phyloP scores from a whole-genome alignment of 2,329 filamentous ascomycete genomes.

The Penicillium sp. region DNA sequence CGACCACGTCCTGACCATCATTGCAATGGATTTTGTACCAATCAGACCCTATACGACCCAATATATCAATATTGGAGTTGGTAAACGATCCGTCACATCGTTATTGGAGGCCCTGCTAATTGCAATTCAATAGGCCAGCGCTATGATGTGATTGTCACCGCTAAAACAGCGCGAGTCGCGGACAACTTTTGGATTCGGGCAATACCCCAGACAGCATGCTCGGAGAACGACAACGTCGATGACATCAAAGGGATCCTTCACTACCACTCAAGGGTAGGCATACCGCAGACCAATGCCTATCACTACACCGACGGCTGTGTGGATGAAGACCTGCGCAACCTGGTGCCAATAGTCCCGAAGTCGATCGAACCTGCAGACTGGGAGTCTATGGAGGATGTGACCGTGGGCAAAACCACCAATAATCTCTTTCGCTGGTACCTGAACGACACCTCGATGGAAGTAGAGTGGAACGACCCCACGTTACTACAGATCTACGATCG shows the following conservation, averaged over 20 bases:
- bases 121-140: slow-evolving; percentile 4
- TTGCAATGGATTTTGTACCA: slow-evolving; percentile 63
- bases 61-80: slow-evolving; percentile 59
- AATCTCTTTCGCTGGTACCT: slow-evolving; percentile 5
- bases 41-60: slow-evolving; percentile 62
- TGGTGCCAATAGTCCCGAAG: slow-evolving; percentile 4
- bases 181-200: slow-evolving; percentile 8
- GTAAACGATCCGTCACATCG: slow-evolving; percentile 47
- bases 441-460: slow-evolving; percentile 4
- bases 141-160: slow-evolving; percentile 9
- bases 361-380: neutral
- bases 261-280: neutral
- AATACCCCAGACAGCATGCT: slow-evolving; percentile 3
- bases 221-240: slow-evolving; percentile 1
- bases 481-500: neutral
- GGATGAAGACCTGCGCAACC: slow-evolving; percentile 5
- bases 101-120: too few species aligned
- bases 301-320: neutral
- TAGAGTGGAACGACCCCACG: slow-evolving; percentile 1
- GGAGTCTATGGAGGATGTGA: neutral
- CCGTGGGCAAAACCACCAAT: neutral
- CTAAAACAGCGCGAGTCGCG: neutral
- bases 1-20: slow-evolving; percentile 62
- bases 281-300: neutral
- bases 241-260: slow-evolving; percentile 6